Conservation (phyloP, 805 yeast genomes). For the Metschnikowia koreensis region DNA sequence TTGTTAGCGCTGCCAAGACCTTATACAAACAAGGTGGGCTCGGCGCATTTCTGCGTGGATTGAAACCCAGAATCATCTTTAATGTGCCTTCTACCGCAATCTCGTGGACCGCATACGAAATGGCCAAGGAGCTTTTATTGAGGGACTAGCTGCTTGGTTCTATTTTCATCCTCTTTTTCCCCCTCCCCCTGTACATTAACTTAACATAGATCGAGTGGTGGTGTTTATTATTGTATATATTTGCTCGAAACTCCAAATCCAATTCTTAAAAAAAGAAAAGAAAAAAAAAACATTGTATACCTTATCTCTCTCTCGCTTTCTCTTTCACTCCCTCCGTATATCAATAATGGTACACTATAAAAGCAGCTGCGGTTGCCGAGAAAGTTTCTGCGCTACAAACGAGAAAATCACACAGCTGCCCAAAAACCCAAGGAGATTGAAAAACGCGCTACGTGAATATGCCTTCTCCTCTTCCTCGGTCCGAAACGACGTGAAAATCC, state of each 20-base stretch:
- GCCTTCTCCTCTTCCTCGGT: constrained; percentile 82
- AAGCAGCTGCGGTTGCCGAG: constrained; percentile 21
- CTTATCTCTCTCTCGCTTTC: neutral
- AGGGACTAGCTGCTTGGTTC: constrained; percentile 10
- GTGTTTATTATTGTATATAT: constrained; percentile 2
- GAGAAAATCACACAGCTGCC: constrained; percentile 81
- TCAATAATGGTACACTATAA: neutral
- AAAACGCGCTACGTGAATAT: constrained; percentile 74
- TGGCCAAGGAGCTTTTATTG: constrained; percentile 78
- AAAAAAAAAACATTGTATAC: too few species aligned
- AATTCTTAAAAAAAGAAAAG: neutral
- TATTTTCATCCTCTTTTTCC: neutral
- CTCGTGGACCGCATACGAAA: constrained; percentile 96
- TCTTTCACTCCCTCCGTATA: neutral
- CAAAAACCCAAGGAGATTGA: constrained; percentile 73
- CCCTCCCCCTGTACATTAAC: constrained; percentile 1
- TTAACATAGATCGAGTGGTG: neutral
- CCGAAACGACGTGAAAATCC: constrained; percentile 78
- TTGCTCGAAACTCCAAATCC: neutral
- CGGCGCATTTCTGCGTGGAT: constrained; percentile 75
- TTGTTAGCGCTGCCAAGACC: constrained; percentile 66
- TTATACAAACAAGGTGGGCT: constrained; percentile 61
- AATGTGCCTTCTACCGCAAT: constrained; percentile 96
- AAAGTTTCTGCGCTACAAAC: constrained; percentile 65
- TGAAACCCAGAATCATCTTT: constrained; percentile 86